Percentiles rank a stretch among this genome's conserved stretches.
Evolutionary conservation across 2,329 filamentous ascomycete genomes (phyloP).

Genomic region (Diaporthe sp.): DNA sequence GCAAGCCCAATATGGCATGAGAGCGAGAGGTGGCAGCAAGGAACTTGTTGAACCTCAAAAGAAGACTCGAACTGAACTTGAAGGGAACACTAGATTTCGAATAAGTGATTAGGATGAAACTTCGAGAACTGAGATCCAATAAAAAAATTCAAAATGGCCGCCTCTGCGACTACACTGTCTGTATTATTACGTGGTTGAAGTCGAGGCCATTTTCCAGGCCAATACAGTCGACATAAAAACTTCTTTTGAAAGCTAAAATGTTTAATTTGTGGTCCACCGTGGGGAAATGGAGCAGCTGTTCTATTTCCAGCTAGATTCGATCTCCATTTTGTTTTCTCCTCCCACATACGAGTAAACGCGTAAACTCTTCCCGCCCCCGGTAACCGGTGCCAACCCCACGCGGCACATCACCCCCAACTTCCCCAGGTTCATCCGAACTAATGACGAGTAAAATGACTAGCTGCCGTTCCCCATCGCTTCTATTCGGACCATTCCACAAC

Average conservation of each 20-base stretch:
- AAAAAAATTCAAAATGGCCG: too few species aligned
- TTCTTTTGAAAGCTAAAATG: background rate
- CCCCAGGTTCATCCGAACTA: background rate
- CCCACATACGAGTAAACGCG: background rate
- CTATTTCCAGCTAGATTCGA: background rate
- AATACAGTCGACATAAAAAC: background rate
- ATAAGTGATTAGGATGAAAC: background rate
- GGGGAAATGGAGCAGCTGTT: background rate
- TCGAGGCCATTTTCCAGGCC: background rate
- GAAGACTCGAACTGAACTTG: too few species aligned
- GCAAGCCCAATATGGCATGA: background rate
- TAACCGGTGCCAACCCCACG: background rate
- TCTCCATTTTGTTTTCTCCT: background rate
- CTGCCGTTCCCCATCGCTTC: background rate
- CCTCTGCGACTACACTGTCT: too few species aligned
- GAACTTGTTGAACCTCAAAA: background rate
- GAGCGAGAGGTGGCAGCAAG: too few species aligned
- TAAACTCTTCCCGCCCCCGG: background rate
- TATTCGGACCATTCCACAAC: background rate
- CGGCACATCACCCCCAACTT: background rate
- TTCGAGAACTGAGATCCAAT: too few species aligned
- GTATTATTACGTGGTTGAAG: too few species aligned
- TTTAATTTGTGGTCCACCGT: background rate
- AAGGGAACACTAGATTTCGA: background rate
- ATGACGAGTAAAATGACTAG: background rate